Evolutionary conservation across 2,329 filamentous ascomycete species (phyloP), one percentile per base, ranked within the genome.

Genomic region (Alternaria tenuissima): DNA sequence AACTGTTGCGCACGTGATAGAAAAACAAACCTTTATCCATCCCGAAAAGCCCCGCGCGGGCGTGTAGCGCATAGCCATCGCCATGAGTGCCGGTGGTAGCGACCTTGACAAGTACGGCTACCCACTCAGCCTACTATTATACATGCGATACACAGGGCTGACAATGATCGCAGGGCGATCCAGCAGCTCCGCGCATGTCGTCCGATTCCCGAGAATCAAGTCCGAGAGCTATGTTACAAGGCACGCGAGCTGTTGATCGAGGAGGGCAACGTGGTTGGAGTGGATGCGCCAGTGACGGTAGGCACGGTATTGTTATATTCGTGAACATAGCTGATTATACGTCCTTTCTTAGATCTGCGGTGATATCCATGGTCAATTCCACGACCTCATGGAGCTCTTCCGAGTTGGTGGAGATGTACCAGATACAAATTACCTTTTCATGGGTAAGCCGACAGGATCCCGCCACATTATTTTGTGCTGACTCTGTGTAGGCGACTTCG

Each of bases 181-280:
- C 91, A 92, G 79, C 94, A 97, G 81, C 86, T 99, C 76, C 93
- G 95, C 83, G 91, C 93, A 77, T 99, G 95, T 81, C 92, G 94
- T 64, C 94, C 94, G 56, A 99, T 99, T 70, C 94, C 95, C 64
- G 95, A 99, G 83, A 86, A 89, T 41, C 92, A 98, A 82, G 96
- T 99, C 63, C 91, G 94, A 76, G 94, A 99, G 81, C 86, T 99
- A 71, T 98, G 95, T 82, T 94, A 97, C 85, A 97, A 97, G 78
- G 95, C 95, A 53, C 88, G 95, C 66, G 95, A 99, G 83, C 87
- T 99, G 55, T 83, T 99, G 67, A 97, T 99, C 64, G 95, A 98
- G 80, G 95, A 99, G 82, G 94, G 93, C 67, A 98, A 99, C 78
- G 94, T 98, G 52, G 94, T 98, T 66, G 93, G 91, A 18, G 94